Evolutionary conservation across 768 basidiomycete species (phyloP).

Genomic region (Pleurotus djamor): DNA sequence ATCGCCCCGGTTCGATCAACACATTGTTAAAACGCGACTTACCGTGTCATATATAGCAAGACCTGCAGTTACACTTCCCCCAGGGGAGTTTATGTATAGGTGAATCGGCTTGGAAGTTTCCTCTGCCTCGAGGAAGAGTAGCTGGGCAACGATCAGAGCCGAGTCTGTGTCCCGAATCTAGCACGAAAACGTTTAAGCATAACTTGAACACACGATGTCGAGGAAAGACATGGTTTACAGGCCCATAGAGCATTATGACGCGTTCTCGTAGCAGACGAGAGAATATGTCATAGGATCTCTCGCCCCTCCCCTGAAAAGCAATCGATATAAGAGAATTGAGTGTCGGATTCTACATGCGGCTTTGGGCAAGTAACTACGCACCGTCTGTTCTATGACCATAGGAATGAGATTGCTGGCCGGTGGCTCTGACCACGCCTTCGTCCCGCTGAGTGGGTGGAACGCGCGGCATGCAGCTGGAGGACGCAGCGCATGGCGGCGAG

Average conservation of each 20-base stretch:
- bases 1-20: conserved; percentile 6
- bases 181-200: neutral
- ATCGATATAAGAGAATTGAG: conserved; percentile 7
- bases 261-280: conserved; percentile 90
- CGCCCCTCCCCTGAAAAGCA: conserved; percentile 67
- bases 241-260: conserved; percentile 94
- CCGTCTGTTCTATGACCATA: conserved; percentile 93
- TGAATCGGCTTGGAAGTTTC: conserved; percentile 94
- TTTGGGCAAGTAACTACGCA: conserved; percentile 23
- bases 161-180: conserved; percentile 92
- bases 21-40: conserved; percentile 19
- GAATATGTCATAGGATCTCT: conserved; percentile 94
- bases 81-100: conserved; percentile 95
- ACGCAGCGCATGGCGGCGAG: neutral
- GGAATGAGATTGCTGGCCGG: conserved; percentile 74
- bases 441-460: conserved; percentile 47
- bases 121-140: conserved; percentile 95
- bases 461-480: neutral
- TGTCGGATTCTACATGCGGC: conserved; percentile 10
- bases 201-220: neutral
- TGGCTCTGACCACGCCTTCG: conserved; percentile 32
- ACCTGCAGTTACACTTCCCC: conserved; percentile 94
- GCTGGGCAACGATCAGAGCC: conserved; percentile 84
- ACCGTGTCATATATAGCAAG: conserved; percentile 98
- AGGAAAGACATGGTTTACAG: conserved; percentile 48